A percentile compares a stretch with the other conserved stretches of the same genome.
Conservation (phyloP, 108 stramenopile species). For the Stephanodiscus triporus region DNA sequence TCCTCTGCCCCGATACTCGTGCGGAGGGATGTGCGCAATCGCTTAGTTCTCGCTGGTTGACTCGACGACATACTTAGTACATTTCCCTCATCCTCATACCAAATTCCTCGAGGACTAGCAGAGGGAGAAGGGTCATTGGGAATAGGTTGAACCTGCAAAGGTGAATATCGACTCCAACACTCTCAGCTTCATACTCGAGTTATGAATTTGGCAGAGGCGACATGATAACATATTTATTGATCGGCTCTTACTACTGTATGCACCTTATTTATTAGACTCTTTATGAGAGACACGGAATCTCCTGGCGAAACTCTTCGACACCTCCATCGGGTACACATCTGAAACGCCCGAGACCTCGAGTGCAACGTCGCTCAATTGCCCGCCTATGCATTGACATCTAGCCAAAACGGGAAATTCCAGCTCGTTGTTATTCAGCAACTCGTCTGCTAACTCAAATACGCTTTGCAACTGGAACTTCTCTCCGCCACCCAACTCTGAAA, state of each 20-base stretch:
- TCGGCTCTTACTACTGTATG: neutral
- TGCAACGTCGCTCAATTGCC: conserved; percentile 80
- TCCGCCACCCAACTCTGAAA: conserved; percentile 76
- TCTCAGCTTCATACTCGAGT: no score
- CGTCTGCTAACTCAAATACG: conserved; percentile 63
- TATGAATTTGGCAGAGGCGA: no score
- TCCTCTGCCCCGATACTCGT: no score
- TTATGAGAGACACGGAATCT: conserved; percentile 82
- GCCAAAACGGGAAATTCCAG: conserved; percentile 82
- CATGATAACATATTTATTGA: no score
- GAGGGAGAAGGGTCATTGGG: no score
- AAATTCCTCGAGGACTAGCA: no score
- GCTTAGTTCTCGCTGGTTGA: no score
- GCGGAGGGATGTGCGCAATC: no score
- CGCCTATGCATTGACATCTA: conserved; percentile 80
- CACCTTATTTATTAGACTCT: conserved; percentile 28
- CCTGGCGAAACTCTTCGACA: conserved; percentile 76
- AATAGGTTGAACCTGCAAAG: no score
- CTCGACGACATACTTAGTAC: no score
- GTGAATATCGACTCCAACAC: no score
- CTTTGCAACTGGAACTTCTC: conserved; percentile 90
- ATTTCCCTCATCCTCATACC: no score
- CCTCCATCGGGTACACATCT: conserved; percentile 59
- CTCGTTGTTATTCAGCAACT: conserved; percentile 19
- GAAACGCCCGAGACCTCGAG: conserved; percentile 67